phyloP scores from a whole-genome alignment of 139 green algal species.

The Raphidocelis subcapitata region DNA sequence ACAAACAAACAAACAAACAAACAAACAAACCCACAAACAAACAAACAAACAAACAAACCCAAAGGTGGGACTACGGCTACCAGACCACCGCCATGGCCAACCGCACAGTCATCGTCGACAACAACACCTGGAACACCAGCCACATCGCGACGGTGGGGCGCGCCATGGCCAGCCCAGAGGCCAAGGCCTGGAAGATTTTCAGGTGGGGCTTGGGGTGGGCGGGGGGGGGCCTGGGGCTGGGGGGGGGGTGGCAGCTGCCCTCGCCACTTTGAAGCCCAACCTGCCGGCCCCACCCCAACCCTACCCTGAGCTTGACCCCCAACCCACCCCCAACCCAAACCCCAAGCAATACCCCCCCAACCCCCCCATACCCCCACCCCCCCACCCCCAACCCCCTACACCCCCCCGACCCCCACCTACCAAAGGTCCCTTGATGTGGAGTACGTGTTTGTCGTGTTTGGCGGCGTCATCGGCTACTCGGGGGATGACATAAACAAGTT shows the following conservation, averaged over 20 bases:
- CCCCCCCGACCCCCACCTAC: too few relatives aligned
- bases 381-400: background rate
- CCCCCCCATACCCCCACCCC: background rate
- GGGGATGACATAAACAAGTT: constrained; percentile 98
- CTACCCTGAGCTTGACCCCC: too few relatives aligned
- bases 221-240: too few relatives aligned
- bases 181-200: constrained; percentile 28
- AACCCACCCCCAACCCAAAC: too few relatives aligned
- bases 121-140: constrained; percentile 98
- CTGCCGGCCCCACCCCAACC: too few relatives aligned
- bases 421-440: constrained; percentile 83
- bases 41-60: too few relatives aligned
- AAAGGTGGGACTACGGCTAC: constrained; percentile 96
- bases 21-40: too few relatives aligned
- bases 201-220: too few relatives aligned
- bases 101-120: constrained; percentile 91
- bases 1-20: too few relatives aligned
- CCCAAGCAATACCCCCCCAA: too few relatives aligned
- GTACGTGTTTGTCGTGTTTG: constrained; percentile 97
- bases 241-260: too few relatives aligned
- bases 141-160: constrained; percentile 92
- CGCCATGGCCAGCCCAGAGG: constrained; percentile 59
- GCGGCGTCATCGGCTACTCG: constrained; percentile 81
- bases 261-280: too few relatives aligned
- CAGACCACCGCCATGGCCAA: constrained; percentile 94